Conservation (phyloP, 2,329 filamentous ascomycete species). For the Phialophora macrospora region DNA sequence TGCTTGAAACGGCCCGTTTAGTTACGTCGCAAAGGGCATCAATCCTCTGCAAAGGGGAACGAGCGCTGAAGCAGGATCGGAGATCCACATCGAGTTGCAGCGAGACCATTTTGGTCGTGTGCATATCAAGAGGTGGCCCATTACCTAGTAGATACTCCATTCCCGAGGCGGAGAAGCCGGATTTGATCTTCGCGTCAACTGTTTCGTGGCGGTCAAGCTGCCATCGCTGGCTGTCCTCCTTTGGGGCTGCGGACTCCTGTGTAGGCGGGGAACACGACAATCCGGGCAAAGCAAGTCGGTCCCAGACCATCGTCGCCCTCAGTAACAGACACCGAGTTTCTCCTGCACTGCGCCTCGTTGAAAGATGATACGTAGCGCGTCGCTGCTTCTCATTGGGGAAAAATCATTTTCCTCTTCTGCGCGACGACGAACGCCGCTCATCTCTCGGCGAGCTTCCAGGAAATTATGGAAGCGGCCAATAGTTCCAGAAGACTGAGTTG, state of each 20-base stretch:
- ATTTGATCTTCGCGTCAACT: background rate
- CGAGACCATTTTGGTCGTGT: background rate
- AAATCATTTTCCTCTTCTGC: conserved; percentile 11
- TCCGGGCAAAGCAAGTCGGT: background rate
- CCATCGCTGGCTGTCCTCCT: background rate
- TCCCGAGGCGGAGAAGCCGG: background rate
- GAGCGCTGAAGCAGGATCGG: background rate
- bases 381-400: background rate
- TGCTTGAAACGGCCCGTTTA: background rate
- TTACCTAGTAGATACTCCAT: background rate
- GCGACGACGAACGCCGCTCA: conserved; percentile 11
- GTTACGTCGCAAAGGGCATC: background rate
- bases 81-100: conserved; percentile 4
- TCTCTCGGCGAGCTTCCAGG: conserved; percentile 10
- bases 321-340: background rate
- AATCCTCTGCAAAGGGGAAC: background rate
- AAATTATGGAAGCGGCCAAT: conserved; percentile 19
- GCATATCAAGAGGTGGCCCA: background rate
- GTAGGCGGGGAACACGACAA: background rate
- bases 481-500: conserved; percentile 23
- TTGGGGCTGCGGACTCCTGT: background rate
- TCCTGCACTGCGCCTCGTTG: background rate
- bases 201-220: conserved; percentile 1
- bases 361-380: background rate
- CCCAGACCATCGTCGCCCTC: background rate